Percentiles rank a stretch among this genome's conserved stretches.
phyloP scores from a whole-genome alignment of 2,329 filamentous ascomycete species.

The Cytospora chrysosperma region DNA sequence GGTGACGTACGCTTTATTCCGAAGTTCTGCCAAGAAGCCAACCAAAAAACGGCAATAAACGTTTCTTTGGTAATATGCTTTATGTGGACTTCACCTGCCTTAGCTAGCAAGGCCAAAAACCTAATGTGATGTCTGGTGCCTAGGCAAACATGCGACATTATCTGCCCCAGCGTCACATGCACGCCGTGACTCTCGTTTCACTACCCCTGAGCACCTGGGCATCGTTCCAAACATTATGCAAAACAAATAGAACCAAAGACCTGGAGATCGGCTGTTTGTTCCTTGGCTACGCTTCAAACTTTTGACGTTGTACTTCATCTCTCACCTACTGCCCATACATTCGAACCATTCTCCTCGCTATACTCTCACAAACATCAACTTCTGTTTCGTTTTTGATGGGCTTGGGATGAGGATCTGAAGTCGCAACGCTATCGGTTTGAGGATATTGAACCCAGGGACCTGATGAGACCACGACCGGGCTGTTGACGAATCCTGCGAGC shows the following conservation, averaged over 20 bases:
- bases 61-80: not conserved
- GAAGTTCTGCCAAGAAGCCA: not conserved
- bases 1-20: constrained; percentile 11
- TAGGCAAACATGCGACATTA: not conserved
- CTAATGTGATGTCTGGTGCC: not conserved
- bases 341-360: not conserved
- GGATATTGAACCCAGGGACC: too few species aligned
- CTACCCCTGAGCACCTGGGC: not conserved
- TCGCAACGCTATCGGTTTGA: not conserved
- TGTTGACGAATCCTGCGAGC: not conserved
- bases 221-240: not conserved
- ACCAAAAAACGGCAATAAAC: not conserved
- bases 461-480: not conserved
- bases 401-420: not conserved
- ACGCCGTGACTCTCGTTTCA: not conserved
- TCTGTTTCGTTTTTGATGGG: too few species aligned
- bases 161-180: constrained; percentile 2
- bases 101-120: constrained; percentile 3
- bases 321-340: too few species aligned
- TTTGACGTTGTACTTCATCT: not conserved
- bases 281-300: not conserved
- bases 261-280: not conserved
- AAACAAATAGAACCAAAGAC: too few species aligned
- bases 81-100: not conserved
- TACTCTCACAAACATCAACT: too few species aligned